These are phyloP conservation scores for Talaromyces albobiverticillius DNA, from an alignment of 2,329 filamentous ascomycete species.

Conservation along the genomic window DNA sequence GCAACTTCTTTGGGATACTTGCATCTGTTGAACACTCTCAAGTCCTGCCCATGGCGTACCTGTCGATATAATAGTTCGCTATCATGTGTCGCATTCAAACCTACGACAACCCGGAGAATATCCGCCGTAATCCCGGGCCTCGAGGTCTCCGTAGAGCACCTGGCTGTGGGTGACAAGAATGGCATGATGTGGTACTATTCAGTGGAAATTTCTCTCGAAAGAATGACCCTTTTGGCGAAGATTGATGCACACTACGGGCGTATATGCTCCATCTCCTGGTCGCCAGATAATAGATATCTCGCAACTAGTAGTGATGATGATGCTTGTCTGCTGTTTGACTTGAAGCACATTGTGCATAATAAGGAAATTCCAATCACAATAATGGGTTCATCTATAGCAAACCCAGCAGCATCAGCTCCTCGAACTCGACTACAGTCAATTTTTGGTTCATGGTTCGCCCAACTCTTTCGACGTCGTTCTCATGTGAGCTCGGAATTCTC, in stretches of 20 bases:
- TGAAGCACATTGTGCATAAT: conserved; percentile 42
- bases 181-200: conserved; percentile 86
- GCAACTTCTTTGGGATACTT: conserved; percentile 76
- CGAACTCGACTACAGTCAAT: conserved; percentile 23
- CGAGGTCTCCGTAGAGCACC: conserved; percentile 69
- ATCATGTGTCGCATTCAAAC: conserved; percentile 79
- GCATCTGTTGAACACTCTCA: conserved; percentile 71
- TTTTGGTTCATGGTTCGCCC: conserved; percentile 19
- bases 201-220: conserved; percentile 74
- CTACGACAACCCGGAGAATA: conserved; percentile 51
- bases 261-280: conserved; percentile 91
- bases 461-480: conserved; percentile 17
- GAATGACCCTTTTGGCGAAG: conserved; percentile 64
- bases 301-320: conserved; percentile 94
- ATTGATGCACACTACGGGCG: conserved; percentile 82
- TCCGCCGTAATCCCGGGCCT: conserved; percentile 49
- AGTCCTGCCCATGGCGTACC: conserved; percentile 67
- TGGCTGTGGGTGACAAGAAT: conserved; percentile 79
- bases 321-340: conserved; percentile 75
- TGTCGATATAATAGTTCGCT: conserved; percentile 69
- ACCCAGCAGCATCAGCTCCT: conserved; percentile 1
- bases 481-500: background rate
- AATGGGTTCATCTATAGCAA: background rate
- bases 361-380: background rate
- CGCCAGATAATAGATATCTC: conserved; percentile 69